These are phyloP conservation scores for Colletotrichum sansevieriae DNA, from an alignment of 2,329 filamentous ascomycete species.

Conservation along the genomic window DNA sequence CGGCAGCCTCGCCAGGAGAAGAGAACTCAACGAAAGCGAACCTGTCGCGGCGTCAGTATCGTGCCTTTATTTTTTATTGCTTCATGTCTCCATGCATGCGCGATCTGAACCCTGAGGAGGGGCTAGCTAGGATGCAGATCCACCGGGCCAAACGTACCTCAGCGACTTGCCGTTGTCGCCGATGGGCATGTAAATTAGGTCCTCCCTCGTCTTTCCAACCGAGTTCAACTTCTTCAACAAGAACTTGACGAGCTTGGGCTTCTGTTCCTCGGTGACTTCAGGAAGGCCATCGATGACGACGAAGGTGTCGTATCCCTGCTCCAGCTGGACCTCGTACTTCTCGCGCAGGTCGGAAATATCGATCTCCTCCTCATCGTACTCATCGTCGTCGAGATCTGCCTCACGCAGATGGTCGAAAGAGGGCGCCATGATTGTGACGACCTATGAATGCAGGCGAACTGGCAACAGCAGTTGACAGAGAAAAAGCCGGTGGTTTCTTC, in stretches of 20 bases:
- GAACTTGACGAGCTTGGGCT: constrained; percentile 96
- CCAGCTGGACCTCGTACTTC: constrained; percentile 94
- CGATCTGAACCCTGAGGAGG: neutral
- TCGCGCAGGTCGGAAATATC: constrained; percentile 95
- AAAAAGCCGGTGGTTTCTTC: neutral
- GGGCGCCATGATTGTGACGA: constrained; percentile 82
- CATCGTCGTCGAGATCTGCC: constrained; percentile 87
- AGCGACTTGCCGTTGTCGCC: constrained; percentile 88
- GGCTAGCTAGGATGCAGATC: constrained; percentile 15
- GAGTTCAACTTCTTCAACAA: constrained; percentile 91
- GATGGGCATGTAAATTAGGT: constrained; percentile 93
- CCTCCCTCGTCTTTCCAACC: constrained; percentile 87
- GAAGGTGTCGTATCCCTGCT: constrained; percentile 96
- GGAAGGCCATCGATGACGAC: constrained; percentile 96
- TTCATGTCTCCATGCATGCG: neutral
- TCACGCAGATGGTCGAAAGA: constrained; percentile 94
- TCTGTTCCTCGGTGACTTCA: constrained; percentile 88
- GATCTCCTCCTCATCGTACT: constrained; percentile 92
- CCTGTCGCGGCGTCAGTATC: constrained; percentile 58
- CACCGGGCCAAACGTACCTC: constrained; percentile 69
- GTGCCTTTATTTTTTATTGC: neutral
- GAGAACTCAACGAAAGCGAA: constrained; percentile 98
- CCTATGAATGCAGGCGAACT: constrained; percentile 42
- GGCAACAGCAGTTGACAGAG: constrained; percentile 3
- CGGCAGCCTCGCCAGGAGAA: constrained; percentile 87